Base-by-base conservation (phyloP, 2,329 filamentous ascomycete species). In the Cladorrhinum sp. region DNA sequence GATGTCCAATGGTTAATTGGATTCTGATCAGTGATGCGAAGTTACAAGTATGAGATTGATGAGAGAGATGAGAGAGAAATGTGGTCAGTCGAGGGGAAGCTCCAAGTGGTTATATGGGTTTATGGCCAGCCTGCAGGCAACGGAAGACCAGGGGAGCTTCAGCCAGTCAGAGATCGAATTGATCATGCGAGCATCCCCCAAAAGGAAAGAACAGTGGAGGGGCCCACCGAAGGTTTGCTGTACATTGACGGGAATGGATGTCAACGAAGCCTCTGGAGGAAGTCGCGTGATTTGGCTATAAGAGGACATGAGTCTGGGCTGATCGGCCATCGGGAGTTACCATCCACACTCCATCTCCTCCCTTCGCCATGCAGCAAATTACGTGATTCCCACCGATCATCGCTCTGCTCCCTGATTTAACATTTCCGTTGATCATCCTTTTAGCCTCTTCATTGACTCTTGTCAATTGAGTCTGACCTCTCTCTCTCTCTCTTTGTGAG, bases 181-280 rank as follows among this genome's bases (percentile, higher is more conserved):
- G 65, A 65, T 69, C 67, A 69, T 66, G 63, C 66, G 65, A 67
- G 65, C 66, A 65, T 53, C 62, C 62, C 41, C 62, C 65, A 68
- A 66, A 63, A 18, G 64, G 66, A 57, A 67, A 63, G 64, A 64
- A 61, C 60, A 63, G 61, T 62, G 67, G 65, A 49, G 50, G 12
- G 8, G n/a, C 41, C 5, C 18, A 7, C 36, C 53, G 52, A 52
- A 56, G 60, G 59, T 52, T 22, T 57, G 54, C 58, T 38, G 49
- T 54, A 50, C 49, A n/a, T 38, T 50, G 38, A 36, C 55, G 48
- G 58, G 55, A 52, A 59, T 41, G 52, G 59, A 61, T 61, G 57
- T 48, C 59, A 41, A 62, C 62, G 59, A 62, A 65, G 61, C 62
- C 61, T 51, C 58, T 55, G 52, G 45, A 22, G 55, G 55, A 48